A percentile compares a stretch with the other conserved stretches of the same genome.
Evolutionary conservation across 2,329 filamentous ascomycete genomes (phyloP).

Genomic region (Exophiala sideris): DNA sequence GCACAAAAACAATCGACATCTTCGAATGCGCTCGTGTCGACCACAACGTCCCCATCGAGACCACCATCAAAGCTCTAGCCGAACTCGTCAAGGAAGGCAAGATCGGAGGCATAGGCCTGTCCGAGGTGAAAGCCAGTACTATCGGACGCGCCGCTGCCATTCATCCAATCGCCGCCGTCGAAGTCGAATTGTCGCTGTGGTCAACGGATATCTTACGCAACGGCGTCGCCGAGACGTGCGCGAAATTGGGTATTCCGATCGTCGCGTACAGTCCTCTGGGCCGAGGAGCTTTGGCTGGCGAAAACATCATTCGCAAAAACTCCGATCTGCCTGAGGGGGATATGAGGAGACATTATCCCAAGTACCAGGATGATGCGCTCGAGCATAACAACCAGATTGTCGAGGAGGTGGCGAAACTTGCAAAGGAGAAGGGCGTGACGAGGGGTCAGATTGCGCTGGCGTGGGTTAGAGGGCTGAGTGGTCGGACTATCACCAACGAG

Average conservation of each 20-base stretch:
- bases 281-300: slow-evolving; percentile 53
- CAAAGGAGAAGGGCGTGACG: slow-evolving; percentile 42
- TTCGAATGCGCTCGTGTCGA: slow-evolving; percentile 61
- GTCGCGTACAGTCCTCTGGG: slow-evolving; percentile 60
- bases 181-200: slow-evolving; percentile 60
- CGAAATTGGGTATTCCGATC: slow-evolving; percentile 56
- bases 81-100: slow-evolving; percentile 43
- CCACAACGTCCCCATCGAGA: slow-evolving; percentile 47
- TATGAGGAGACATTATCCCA: slow-evolving; percentile 42
- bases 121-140: slow-evolving; percentile 44
- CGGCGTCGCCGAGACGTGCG: slow-evolving; percentile 55
- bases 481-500: slow-evolving; percentile 24
- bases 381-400: slow-evolving; percentile 50
- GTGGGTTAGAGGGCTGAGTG: slow-evolving; percentile 47
- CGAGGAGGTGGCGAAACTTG: slow-evolving; percentile 44
- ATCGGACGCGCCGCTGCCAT: slow-evolving; percentile 48
- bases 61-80: slow-evolving; percentile 40
- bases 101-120: slow-evolving; percentile 43
- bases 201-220: slow-evolving; percentile 56
- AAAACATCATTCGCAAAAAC: slow-evolving; percentile 39
- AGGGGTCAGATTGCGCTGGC: slow-evolving; percentile 48
- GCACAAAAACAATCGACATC: slow-evolving; percentile 55
- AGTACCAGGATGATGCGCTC: slow-evolving; percentile 52
- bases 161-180: slow-evolving; percentile 56
- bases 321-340: slow-evolving; percentile 50